phyloP scores from a whole-genome alignment of 2,329 filamentous ascomycete species.

The Aspergillus neotritici region DNA sequence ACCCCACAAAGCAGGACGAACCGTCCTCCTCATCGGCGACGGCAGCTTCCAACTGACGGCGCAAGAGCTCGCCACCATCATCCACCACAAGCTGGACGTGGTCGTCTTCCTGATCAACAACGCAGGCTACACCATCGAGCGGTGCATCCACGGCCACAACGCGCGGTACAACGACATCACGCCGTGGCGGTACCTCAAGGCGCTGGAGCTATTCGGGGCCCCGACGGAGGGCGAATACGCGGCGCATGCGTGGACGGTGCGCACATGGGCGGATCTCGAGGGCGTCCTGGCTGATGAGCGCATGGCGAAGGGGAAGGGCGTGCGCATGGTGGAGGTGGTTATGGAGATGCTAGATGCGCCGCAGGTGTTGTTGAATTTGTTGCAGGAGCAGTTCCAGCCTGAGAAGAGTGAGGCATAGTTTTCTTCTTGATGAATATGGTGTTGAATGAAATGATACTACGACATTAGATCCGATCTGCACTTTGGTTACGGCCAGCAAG shows the following conservation, averaged over 20 bases:
- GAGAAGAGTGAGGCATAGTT: constrained; percentile 13
- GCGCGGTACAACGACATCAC: constrained; percentile 53
- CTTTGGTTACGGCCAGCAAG: no score
- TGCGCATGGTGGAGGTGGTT: constrained; percentile 41
- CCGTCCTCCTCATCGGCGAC: constrained; percentile 57
- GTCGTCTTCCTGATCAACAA: constrained; percentile 54
- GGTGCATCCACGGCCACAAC: constrained; percentile 51
- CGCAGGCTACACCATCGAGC: constrained; percentile 55
- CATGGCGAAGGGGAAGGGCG: constrained; percentile 33
- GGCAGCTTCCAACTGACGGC: constrained; percentile 62
- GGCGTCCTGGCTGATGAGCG: constrained; percentile 32
- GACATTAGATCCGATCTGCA: no score
- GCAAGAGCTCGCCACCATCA: constrained; percentile 61
- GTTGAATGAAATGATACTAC: no score
- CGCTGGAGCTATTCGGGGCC: constrained; percentile 47
- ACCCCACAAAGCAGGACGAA: constrained; percentile 34
- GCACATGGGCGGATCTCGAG: constrained; percentile 45
- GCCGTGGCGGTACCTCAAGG: constrained; percentile 48
- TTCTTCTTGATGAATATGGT: no score
- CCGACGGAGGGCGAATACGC: constrained; percentile 28
- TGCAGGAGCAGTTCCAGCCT: constrained; percentile 27
- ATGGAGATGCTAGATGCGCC: constrained; percentile 37
- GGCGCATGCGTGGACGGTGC: constrained; percentile 37
- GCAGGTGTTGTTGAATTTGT: constrained; percentile 25
- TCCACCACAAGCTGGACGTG: constrained; percentile 48